These are phyloP conservation scores for Salix udensis DNA, from an alignment of 345 rosid genomes.

Conservation along the genomic window DNA sequence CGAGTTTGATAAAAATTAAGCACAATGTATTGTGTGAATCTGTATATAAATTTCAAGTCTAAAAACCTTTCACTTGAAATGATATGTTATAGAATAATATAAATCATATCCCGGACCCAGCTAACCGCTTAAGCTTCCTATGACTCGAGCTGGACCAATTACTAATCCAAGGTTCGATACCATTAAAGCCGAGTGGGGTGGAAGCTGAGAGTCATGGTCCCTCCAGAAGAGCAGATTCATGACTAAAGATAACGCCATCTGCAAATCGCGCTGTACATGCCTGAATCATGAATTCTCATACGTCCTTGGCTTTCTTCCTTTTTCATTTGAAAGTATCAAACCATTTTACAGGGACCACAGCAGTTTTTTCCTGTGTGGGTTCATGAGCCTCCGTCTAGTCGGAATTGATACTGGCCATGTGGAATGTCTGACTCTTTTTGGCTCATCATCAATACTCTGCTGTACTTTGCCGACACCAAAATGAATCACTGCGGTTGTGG, in stretches of 20 bases:
- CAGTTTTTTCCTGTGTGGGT: too few species aligned
- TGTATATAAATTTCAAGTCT: too few species aligned
- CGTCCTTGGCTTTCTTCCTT: background rate
- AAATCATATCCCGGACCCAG: too few species aligned
- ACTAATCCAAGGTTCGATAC: background rate
- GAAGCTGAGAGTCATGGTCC: background rate
- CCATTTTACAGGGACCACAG: background rate
- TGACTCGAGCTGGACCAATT: background rate
- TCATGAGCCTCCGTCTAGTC: background rate
- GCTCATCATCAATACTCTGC: background rate
- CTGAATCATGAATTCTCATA: background rate
- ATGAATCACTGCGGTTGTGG: slow-evolving; percentile 1
- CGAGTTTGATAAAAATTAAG: too few species aligned
- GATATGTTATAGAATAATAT: too few species aligned
- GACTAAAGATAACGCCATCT: background rate
- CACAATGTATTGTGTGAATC: too few species aligned
- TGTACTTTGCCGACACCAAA: background rate
- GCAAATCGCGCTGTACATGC: background rate
- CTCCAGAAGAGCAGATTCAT: background rate
- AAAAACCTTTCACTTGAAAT: rapidly evolving
- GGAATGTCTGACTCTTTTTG: background rate
- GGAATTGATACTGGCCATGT: background rate
- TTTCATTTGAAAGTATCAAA: background rate
- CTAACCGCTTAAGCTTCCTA: too few species aligned
- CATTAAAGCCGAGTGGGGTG: background rate